Base-by-base conservation (phyloP, 257 asterid species). In the Pogostemon cablin region DNA sequence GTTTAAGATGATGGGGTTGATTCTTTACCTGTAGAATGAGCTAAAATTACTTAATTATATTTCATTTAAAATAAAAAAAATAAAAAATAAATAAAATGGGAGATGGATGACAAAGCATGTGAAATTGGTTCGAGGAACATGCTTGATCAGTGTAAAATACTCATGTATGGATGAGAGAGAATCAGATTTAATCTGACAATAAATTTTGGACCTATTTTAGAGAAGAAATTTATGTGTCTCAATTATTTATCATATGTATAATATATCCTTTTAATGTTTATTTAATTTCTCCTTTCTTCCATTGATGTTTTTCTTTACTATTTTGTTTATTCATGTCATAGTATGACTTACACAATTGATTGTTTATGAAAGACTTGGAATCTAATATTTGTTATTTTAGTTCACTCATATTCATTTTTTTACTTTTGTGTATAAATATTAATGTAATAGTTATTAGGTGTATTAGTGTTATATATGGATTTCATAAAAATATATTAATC, bases 111-210 rank as follows among this genome's bases (percentile, higher is more conserved):
- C 85, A 81, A 71, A 62, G 90, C 96, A 87, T 86, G 96, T 87
- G 96, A 78, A 79, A 75, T 20, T 66, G 73, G 79, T 72, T 80
- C 46, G 64, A 65, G 44, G 86, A 88, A 85, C 83, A 84, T 86
- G 92, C 79, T 65, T 41, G 69, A 77, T 79, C 81, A 81, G 78
- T 82, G 88, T 80, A 82, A 78, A 77, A 77, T 76, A 83, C 80
- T 69, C 80, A 1, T 83, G 80, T 68, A 72, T 76, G 71, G 72
- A 39, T 40, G 53, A 55, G 50, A 35, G 42, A 49, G 71, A 60
- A 9, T n/a, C 69, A 70, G 70, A 67, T 60, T 65, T 72, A 25
- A 46, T 56, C 57, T 54, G 20, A 43, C 72, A 81, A 77, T 81
- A 77, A 79, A n/a, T 20, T 49, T 54, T 67, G 81, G 79, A 47